These are phyloP conservation scores for Lactarius sanguifluus DNA, from an alignment of 768 basidiomycete genomes.

Conservation along the genomic window DNA sequence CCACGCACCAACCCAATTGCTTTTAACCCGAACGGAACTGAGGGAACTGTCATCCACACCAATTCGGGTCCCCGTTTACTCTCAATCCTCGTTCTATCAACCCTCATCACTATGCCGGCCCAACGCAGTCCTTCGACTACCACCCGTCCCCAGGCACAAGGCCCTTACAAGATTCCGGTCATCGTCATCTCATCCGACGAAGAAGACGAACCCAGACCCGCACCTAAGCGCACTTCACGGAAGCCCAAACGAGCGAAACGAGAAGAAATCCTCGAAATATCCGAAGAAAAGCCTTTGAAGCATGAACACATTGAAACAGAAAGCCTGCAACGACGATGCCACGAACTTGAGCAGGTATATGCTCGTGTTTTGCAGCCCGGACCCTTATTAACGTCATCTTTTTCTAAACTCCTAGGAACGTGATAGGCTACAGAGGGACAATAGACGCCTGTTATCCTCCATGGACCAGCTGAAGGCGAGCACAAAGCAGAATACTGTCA, in stretches of 20 bases:
- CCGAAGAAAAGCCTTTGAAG: slow-evolving; percentile 16
- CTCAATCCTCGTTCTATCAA: slow-evolving; percentile 1
- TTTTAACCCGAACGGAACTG: slow-evolving; percentile 2
- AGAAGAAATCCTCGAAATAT: slow-evolving; percentile 18
- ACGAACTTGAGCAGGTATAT: slow-evolving; percentile 20
- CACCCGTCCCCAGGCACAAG: slow-evolving; percentile 6
- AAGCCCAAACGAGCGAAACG: slow-evolving; percentile 10
- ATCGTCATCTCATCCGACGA: slow-evolving; percentile 28
- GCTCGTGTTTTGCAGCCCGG: not conserved
- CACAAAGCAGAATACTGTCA: slow-evolving; percentile 18
- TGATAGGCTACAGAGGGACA: slow-evolving; percentile 12
- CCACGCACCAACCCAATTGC: not conserved
- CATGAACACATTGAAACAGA: slow-evolving; percentile 16
- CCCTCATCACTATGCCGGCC: slow-evolving; percentile 17
- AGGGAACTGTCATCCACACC: not conserved
- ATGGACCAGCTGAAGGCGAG: slow-evolving; percentile 22
- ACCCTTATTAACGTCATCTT: not conserved
- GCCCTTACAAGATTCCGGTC: slow-evolving; percentile 8
- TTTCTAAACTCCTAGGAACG: slow-evolving; percentile 10
- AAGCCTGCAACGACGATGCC: slow-evolving; percentile 11
- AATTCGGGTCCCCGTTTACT: slow-evolving; percentile 8
- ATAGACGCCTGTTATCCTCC: slow-evolving; percentile 2
- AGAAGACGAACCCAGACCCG: slow-evolving; percentile 13
- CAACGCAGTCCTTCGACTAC: slow-evolving; percentile 12
- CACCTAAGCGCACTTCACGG: slow-evolving; percentile 2